These are phyloP conservation scores for Alternaria sp. DNA, from an alignment of 2,329 filamentous ascomycete genomes.

Conservation along the genomic window DNA sequence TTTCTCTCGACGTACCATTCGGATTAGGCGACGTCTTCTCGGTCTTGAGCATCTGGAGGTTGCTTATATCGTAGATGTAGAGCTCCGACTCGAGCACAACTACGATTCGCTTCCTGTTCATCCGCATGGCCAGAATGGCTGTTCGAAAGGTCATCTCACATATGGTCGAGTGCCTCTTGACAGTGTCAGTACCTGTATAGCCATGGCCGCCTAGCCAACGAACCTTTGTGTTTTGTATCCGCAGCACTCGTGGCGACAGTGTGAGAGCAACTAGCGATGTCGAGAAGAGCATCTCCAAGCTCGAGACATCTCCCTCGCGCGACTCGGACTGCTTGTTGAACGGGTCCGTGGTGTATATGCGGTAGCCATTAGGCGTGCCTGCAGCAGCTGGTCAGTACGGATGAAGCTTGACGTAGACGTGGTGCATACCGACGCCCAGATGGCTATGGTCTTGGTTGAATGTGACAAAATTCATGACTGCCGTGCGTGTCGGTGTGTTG, in stretches of 20 bases:
- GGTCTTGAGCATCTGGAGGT: conserved; percentile 93
- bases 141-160: conserved; percentile 98
- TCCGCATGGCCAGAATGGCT: conserved; percentile 89
- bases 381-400: conserved; percentile 19
- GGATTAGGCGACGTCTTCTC: conserved; percentile 95
- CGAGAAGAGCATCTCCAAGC: conserved; percentile 98
- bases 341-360: conserved; percentile 95
- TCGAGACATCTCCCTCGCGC: conserved; percentile 92
- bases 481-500: conserved; percentile 22
- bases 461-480: conserved; percentile 91
- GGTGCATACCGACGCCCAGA: conserved; percentile 82
- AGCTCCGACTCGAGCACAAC: conserved; percentile 96
- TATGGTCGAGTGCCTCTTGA: conserved; percentile 78
- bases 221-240: conserved; percentile 98
- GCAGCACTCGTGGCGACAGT: conserved; percentile 86
- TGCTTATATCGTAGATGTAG: conserved; percentile 98
- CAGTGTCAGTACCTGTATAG: conserved; percentile 13
- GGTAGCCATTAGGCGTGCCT: conserved; percentile 94
- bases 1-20: conserved; percentile 61
- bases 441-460: conserved; percentile 99
- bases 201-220: conserved; percentile 28
- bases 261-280: conserved; percentile 95
- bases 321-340: conserved; percentile 95
- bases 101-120: conserved; percentile 93
- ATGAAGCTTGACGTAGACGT: no score